A percentile compares a stretch with the other conserved stretches of the same genome.
Conservation (phyloP, 2,329 filamentous ascomycete genomes). For the Volutella citrinella region DNA sequence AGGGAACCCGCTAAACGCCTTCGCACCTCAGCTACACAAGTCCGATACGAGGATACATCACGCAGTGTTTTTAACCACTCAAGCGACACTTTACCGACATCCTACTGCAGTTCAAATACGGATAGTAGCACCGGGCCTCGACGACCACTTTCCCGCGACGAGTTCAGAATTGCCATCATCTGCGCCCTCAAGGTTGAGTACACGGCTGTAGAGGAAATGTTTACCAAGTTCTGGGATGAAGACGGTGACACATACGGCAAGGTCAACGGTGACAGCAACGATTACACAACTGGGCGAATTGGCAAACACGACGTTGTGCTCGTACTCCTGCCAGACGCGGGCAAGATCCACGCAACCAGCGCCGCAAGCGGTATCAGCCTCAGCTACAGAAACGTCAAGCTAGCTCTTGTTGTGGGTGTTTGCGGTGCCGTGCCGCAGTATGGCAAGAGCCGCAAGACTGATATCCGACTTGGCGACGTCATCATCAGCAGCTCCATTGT, state of each 20-base stretch:
- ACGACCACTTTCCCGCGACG: no score
- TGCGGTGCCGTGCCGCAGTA: slow-evolving; percentile 34
- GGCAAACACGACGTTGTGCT: slow-evolving; percentile 25
- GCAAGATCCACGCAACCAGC: slow-evolving; percentile 26
- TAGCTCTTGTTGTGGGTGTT: slow-evolving; percentile 36
- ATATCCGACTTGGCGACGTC: slow-evolving; percentile 30
- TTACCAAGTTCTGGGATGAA: slow-evolving; percentile 3
- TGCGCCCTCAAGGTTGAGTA: slow-evolving; percentile 1
- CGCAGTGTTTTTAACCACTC: no score
- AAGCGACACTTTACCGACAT: no score
- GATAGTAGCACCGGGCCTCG: no score
- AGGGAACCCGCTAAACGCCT: no score
- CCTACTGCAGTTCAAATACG: no score
- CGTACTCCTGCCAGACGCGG: slow-evolving; percentile 22
- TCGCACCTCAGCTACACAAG: no score
- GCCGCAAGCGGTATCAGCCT: slow-evolving; percentile 24
- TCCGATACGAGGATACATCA: no score
- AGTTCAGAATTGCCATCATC: slow-evolving; percentile 2
- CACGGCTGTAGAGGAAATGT: neutral
- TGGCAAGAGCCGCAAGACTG: slow-evolving; percentile 4
- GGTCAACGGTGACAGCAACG: slow-evolving; percentile 11
- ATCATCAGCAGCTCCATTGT: slow-evolving; percentile 27
- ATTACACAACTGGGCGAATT: slow-evolving; percentile 21
- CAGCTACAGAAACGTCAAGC: slow-evolving; percentile 30
- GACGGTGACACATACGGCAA: slow-evolving; percentile 2